These are phyloP conservation scores for Boletus coccyginus DNA, from an alignment of 768 basidiomycete genomes.

Conservation along the genomic window DNA sequence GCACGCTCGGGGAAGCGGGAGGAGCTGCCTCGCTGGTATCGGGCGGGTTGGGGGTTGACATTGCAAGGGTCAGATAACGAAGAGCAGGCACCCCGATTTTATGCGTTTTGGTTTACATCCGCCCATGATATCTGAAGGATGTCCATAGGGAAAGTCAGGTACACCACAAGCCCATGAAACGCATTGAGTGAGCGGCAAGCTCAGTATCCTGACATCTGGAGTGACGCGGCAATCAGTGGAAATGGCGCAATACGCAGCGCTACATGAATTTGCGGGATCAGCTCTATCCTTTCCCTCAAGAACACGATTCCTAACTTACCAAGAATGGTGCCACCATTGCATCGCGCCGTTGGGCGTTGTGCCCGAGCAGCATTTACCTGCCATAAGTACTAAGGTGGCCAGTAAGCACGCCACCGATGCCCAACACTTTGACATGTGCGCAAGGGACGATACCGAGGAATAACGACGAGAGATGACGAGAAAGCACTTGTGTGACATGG, in stretches of 20 bases:
- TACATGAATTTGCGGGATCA: not conserved
- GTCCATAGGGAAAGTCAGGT: not conserved
- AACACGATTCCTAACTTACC: not conserved
- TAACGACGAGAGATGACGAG: not conserved
- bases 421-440: not conserved
- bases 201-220: not conserved
- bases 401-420: not conserved
- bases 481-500: not conserved
- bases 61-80: not conserved
- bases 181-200: not conserved
- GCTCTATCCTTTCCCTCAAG: not conserved
- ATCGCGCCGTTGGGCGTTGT: not conserved
- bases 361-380: not conserved
- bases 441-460: not conserved
- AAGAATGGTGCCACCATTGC: not conserved
- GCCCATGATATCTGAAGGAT: not conserved
- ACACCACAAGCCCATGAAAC: not conserved
- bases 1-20: not conserved
- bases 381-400: too few relatives aligned
- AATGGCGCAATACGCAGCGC: not conserved
- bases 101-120: not conserved
- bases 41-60: not conserved
- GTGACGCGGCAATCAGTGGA: not conserved
- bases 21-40: not conserved
- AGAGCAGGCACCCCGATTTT: not conserved